Percentiles rank a stretch among this genome's conserved stretches.
Conservation (phyloP, 2,329 filamentous ascomycete genomes). For the Cladosporium cucumerinum region DNA sequence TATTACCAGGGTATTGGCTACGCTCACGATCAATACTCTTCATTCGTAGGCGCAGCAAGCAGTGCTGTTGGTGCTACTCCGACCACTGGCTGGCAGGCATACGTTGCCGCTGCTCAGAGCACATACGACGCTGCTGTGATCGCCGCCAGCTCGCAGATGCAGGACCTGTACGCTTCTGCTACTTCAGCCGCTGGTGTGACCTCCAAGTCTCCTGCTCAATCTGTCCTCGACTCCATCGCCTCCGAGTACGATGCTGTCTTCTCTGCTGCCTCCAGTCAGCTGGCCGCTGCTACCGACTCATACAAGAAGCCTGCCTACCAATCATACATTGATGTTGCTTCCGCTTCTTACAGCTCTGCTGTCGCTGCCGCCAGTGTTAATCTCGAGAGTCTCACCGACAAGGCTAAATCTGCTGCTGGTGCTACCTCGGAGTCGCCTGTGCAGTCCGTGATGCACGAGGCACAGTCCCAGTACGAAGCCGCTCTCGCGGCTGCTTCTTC, state of each 20-base stretch:
- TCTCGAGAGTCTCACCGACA: constrained; percentile 20
- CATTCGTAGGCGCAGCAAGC: constrained; percentile 69
- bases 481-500: constrained; percentile 24
- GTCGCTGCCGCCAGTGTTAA: constrained; percentile 26
- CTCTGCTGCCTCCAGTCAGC: constrained; percentile 39
- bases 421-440: constrained; percentile 20
- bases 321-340: constrained; percentile 64
- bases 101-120: constrained; percentile 59
- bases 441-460: constrained; percentile 23
- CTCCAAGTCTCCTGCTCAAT: constrained; percentile 27
- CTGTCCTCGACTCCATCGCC: constrained; percentile 30
- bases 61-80: constrained; percentile 67
- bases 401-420: constrained; percentile 22
- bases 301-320: constrained; percentile 54
- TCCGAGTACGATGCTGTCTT: constrained; percentile 31
- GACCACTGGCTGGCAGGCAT: constrained; percentile 64
- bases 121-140: constrained; percentile 35
- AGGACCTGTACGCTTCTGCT: constrained; percentile 26
- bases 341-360: constrained; percentile 30
- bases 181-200: constrained; percentile 23
- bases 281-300: constrained; percentile 38
- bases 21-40: constrained; percentile 74
- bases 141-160: constrained; percentile 33
- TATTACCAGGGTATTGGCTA: constrained; percentile 77
- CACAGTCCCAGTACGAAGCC: constrained; percentile 23